phyloP scores from a whole-genome alignment of 1,139 yeast species.

The Meyerozyma carpophila region DNA sequence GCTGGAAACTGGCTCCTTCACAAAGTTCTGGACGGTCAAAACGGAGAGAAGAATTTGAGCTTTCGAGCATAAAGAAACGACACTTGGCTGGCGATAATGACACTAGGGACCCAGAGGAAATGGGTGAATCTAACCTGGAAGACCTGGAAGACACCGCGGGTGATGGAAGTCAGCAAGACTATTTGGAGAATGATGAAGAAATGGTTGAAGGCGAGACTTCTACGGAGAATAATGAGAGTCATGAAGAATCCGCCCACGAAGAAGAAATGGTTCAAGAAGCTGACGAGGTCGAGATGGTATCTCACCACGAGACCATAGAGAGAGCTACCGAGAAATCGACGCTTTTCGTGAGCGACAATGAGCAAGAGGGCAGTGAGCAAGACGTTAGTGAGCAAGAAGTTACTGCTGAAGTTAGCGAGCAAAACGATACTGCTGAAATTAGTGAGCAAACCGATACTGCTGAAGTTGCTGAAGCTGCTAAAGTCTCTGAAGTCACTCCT shows the following conservation, averaged over 20 bases:
- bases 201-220: neutral
- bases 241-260: neutral
- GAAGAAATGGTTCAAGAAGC: neutral
- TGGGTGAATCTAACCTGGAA: neutral
- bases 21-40: neutral
- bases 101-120: neutral
- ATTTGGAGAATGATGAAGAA: neutral
- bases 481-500: too few species aligned
- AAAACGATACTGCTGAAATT: constrained; percentile 13
- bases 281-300: neutral
- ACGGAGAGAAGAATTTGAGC: neutral
- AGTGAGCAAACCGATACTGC: too few species aligned
- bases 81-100: neutral
- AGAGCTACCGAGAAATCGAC: too few species aligned
- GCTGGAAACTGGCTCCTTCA: too few species aligned
- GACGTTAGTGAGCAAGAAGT: constrained; percentile 5
- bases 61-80: neutral
- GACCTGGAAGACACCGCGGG: neutral
- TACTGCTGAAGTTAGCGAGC: constrained; percentile 9
- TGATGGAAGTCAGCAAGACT: neutral
- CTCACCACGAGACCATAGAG: too few species aligned
- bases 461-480: constrained; percentile 5
- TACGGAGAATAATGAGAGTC: neutral
- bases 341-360: too few species aligned
- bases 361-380: too few species aligned